These are phyloP conservation scores for Trichoderma polysporum DNA, from an alignment of 2,329 filamentous ascomycete genomes.

Conservation along the genomic window DNA sequence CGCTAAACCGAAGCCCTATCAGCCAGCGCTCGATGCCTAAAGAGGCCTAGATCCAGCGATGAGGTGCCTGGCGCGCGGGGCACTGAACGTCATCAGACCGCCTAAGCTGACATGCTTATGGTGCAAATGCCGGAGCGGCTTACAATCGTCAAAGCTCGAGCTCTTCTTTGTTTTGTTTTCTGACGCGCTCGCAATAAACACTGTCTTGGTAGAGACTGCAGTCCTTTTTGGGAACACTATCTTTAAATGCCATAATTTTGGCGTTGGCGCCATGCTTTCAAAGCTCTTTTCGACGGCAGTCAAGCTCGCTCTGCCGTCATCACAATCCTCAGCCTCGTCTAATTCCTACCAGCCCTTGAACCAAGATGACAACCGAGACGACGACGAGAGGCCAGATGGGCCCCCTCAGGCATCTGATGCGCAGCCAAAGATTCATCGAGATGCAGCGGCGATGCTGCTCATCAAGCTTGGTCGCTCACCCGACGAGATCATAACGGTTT, in stretches of 20 bases:
- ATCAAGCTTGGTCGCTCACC: conserved; percentile 40
- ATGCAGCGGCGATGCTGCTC: conserved; percentile 48
- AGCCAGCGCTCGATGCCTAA: background rate
- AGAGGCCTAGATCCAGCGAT: background rate
- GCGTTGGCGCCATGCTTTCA: conserved; percentile 12
- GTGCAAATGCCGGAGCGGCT: too few species aligned
- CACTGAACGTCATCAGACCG: conserved; percentile 9
- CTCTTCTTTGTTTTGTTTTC: background rate
- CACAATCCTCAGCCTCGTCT: conserved; percentile 19
- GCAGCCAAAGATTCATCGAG: conserved; percentile 31
- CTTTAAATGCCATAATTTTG: background rate
- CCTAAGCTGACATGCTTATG: conserved; percentile 9
- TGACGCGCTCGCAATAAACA: background rate
- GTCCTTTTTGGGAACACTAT: background rate
- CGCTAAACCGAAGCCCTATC: conserved; percentile 4
- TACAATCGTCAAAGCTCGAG: too few species aligned
- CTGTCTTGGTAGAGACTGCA: background rate
- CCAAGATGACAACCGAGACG: conserved; percentile 25
- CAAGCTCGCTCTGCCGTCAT: background rate
- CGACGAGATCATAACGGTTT: conserved; percentile 34
- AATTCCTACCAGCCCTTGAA: conserved; percentile 32
- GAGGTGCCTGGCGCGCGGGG: background rate
- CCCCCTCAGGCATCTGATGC: background rate
- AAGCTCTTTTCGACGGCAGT: conserved; percentile 13
- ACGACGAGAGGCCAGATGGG: conserved; percentile 8